Conservation (phyloP, 495 filamentous ascomycete species). For the Trichoderma orchidacearum region DNA sequence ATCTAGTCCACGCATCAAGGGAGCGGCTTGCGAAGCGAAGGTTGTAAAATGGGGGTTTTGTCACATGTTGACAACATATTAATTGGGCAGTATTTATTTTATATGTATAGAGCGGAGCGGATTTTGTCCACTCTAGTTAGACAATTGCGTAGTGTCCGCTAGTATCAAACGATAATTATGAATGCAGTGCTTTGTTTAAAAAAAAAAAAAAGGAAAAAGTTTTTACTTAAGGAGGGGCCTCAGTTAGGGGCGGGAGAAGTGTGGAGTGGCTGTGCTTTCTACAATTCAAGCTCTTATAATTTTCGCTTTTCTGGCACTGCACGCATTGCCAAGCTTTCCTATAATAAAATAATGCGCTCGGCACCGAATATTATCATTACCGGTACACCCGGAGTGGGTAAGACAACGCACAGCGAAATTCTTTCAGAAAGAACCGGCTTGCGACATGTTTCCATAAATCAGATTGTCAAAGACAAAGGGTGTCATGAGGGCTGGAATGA, state of each 20-base stretch:
- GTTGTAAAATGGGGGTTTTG: neutral
- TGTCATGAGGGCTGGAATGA: constrained; percentile 81
- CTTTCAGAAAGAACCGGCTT: constrained; percentile 51
- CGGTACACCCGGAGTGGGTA: constrained; percentile 90
- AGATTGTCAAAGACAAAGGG: constrained; percentile 70
- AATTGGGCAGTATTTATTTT: neutral
- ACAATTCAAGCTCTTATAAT: neutral
- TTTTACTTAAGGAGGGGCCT: neutral
- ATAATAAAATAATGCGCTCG: constrained; percentile 9
- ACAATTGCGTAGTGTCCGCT: neutral
- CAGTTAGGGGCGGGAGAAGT: neutral
- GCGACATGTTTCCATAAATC: constrained; percentile 76
- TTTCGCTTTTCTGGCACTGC: neutral
- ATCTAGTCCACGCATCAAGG: neutral
- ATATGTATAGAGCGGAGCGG: constrained; percentile 1
- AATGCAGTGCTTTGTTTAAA: neutral
- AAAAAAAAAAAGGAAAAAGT: neutral
- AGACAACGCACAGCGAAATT: constrained; percentile 75
- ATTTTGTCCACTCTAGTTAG: neutral
- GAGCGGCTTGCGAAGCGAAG: neutral
- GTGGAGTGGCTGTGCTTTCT: neutral
- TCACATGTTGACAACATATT: neutral
- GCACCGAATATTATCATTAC: constrained; percentile 85
- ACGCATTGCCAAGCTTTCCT: neutral
- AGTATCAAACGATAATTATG: neutral